These are phyloP conservation scores for Cordia subcordata DNA, from an alignment of 257 asterid species.

Conservation along the genomic window DNA sequence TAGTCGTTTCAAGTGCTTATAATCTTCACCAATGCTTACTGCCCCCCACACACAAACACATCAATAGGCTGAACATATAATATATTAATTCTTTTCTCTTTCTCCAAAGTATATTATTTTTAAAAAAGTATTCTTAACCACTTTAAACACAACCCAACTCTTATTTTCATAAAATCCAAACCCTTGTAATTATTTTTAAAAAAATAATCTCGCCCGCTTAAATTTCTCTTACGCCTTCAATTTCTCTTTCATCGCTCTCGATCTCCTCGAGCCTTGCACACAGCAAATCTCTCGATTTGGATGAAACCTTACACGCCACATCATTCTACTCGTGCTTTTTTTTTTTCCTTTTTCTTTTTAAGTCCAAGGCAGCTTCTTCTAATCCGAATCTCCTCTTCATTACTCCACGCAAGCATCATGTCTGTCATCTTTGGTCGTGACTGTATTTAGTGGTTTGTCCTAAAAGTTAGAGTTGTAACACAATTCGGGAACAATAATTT, in stretches of 20 bases:
- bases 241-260: neutral
- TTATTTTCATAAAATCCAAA: too few relatives aligned
- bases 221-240: too few relatives aligned
- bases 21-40: conserved; percentile 21
- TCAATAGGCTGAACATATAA: conserved; percentile 1
- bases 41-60: conserved; percentile 22
- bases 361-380: conserved; percentile 6
- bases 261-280: conserved; percentile 64
- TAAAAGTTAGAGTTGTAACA: too few relatives aligned
- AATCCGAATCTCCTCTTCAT: conserved; percentile 30
- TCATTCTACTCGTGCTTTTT: conserved; percentile 51
- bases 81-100: neutral
- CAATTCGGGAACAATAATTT: too few relatives aligned
- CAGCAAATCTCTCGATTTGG: conserved; percentile 50
- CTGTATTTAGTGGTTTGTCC: too few relatives aligned
- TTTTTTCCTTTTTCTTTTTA: conserved; percentile 15
- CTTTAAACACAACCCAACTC: too few relatives aligned
- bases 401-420: conserved; percentile 59
- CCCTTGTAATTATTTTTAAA: too few relatives aligned
- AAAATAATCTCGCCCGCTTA: too few relatives aligned
- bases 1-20: conserved; percentile 45
- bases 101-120: too few relatives aligned
- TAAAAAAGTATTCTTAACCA: too few relatives aligned
- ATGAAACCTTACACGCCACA: conserved; percentile 68
- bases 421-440: conserved; percentile 10